Conservation (phyloP, 345 rosid genomes). For the Dipteronia dyeriana region DNA sequence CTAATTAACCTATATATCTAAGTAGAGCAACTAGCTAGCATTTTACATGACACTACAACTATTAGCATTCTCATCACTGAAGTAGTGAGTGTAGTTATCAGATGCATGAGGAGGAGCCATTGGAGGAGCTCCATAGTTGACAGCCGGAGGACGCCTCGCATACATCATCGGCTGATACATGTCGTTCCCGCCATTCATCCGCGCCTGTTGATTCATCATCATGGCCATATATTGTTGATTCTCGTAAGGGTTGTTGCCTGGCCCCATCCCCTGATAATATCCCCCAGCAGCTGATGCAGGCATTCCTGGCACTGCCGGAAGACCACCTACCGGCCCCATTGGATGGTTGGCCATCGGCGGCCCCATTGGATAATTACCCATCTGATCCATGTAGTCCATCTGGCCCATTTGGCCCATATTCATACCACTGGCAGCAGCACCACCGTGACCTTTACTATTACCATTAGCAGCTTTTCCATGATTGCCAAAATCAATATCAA, state of each 20-base stretch:
- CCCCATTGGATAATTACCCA: slow-evolving; percentile 24
- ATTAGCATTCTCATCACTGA: slow-evolving; percentile 87
- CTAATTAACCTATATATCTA: background rate
- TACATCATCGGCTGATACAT: slow-evolving; percentile 91
- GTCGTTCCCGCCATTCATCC: slow-evolving; percentile 44
- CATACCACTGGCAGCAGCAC: slow-evolving; percentile 26
- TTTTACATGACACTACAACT: slow-evolving; percentile 88
- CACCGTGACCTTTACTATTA: slow-evolving; percentile 21
- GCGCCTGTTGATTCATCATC: slow-evolving; percentile 65
- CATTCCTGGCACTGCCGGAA: slow-evolving; percentile 74
- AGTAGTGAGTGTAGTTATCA: slow-evolving; percentile 66
- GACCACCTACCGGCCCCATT: slow-evolving; percentile 23
- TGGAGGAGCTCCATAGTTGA: slow-evolving; percentile 50
- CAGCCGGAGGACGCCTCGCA: slow-evolving; percentile 58
- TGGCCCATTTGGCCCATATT: slow-evolving; percentile 33
- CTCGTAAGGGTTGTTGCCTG: slow-evolving; percentile 52
- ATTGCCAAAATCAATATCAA: slow-evolving; percentile 45
- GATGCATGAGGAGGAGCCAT: slow-evolving; percentile 41
- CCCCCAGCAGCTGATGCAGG: slow-evolving; percentile 47
- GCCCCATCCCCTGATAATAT: slow-evolving; percentile 51
- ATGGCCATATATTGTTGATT: slow-evolving; percentile 60
- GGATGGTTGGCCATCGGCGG: slow-evolving; percentile 38
- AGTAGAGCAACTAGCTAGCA: background rate
- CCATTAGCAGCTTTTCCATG: slow-evolving; percentile 36
- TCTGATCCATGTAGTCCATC: slow-evolving; percentile 42